These are phyloP conservation scores for Phialophora verrucosa DNA, from an alignment of 2,329 filamentous ascomycete species.

Conservation along the genomic window DNA sequence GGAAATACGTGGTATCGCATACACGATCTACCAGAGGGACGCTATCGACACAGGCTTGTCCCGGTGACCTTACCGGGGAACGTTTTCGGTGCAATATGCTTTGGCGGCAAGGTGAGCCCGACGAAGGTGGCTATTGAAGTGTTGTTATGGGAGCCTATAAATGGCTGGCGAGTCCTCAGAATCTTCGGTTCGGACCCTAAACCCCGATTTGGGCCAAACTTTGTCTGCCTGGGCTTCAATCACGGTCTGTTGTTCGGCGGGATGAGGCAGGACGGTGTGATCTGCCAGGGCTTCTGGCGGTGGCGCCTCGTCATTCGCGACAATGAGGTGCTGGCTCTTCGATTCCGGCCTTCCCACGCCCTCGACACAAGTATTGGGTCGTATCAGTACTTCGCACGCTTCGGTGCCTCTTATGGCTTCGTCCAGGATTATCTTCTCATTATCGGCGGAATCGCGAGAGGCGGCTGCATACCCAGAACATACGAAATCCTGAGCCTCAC, in stretches of 20 bases:
- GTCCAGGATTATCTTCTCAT: constrained; percentile 56
- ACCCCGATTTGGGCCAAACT: constrained; percentile 62
- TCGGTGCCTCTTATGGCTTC: constrained; percentile 59
- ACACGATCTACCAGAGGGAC: constrained; percentile 67
- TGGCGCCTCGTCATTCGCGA: constrained; percentile 63
- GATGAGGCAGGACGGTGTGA: constrained; percentile 66
- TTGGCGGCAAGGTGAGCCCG: constrained; percentile 66
- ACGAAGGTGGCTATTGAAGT: constrained; percentile 57
- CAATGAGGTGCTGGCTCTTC: constrained; percentile 44
- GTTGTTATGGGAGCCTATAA: constrained; percentile 59
- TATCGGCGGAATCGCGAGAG: constrained; percentile 57
- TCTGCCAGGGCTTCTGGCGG: constrained; percentile 67
- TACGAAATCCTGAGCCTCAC: constrained; percentile 60
- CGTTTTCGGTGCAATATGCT: constrained; percentile 58
- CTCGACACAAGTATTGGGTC: constrained; percentile 39
- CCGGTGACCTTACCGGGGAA: constrained; percentile 47
- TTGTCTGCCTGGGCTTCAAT: constrained; percentile 50
- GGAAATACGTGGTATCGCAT: constrained; percentile 68
- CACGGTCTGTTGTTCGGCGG: constrained; percentile 74
- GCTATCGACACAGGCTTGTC: constrained; percentile 75
- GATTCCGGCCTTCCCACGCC: constrained; percentile 34
- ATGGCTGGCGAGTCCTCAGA: constrained; percentile 58
- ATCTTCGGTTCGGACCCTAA: constrained; percentile 47
- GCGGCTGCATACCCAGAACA: constrained; percentile 46
- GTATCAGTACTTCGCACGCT: constrained; percentile 47